Evolutionary conservation across 805 yeast genomes (phyloP).

Genomic region (Saturnispora zaruensis): DNA sequence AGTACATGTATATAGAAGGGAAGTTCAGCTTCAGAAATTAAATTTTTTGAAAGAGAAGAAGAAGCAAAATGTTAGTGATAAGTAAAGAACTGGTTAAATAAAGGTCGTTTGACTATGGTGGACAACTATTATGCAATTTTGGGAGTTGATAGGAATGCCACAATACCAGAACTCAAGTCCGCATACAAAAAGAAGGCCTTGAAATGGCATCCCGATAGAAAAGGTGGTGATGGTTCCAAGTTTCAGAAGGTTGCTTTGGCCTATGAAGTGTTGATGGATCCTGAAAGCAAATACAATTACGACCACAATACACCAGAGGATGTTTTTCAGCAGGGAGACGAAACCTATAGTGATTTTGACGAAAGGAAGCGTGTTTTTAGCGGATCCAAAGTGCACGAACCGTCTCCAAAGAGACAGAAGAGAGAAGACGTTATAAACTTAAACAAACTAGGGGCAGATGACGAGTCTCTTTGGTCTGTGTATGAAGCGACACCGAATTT

Average conservation of each 20-base stretch:
- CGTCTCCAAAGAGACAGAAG: slow-evolving; percentile 3
- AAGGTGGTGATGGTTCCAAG: slow-evolving; percentile 75
- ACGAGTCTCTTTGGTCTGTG: slow-evolving; percentile 5
- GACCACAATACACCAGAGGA: slow-evolving; percentile 32
- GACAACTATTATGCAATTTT: slow-evolving; percentile 45
- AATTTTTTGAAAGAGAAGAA: slow-evolving; percentile 1
- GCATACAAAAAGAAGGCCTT: slow-evolving; percentile 73
- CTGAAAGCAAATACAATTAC: slow-evolving; percentile 56
- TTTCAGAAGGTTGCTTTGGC: slow-evolving; percentile 74
- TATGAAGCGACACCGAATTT: slow-evolving; percentile 4
- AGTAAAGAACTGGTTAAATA: not conserved
- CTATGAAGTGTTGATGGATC: slow-evolving; percentile 72
- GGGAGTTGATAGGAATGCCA: slow-evolving; percentile 46
- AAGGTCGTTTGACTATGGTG: not conserved
- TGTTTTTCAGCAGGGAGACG: not conserved
- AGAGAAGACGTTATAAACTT: not conserved
- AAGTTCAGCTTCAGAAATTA: not conserved
- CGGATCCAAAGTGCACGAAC: not conserved
- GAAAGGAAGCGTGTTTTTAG: not conserved
- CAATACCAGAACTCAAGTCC: slow-evolving; percentile 56
- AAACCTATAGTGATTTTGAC: not conserved
- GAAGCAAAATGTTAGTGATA: not conserved
- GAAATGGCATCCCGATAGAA: slow-evolving; percentile 69
- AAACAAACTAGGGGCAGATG: slow-evolving; percentile 3
- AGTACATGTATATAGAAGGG: not conserved